Conservation (phyloP, 2,329 filamentous ascomycete species). For the Epichloe gansuensis region DNA sequence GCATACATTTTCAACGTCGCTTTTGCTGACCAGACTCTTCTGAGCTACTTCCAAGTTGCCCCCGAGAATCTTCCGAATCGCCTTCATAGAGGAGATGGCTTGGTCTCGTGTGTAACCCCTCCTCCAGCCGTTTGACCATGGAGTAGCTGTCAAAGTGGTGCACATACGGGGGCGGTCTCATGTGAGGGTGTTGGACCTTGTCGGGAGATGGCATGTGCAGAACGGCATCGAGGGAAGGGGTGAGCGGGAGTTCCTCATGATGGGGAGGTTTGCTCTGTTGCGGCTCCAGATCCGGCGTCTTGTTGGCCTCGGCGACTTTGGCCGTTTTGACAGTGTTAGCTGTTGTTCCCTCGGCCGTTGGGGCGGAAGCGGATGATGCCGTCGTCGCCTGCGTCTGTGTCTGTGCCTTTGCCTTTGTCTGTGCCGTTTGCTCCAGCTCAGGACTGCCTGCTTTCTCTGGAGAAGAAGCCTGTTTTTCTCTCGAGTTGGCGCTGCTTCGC, state of each 20-base stretch:
- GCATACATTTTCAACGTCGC: constrained; percentile 69
- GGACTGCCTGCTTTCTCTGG: background rate
- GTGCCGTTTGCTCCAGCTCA: background rate
- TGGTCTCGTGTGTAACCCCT: constrained; percentile 64
- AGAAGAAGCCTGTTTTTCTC: background rate
- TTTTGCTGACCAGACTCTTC: constrained; percentile 73
- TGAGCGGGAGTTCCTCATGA: constrained; percentile 20
- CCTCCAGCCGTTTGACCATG: constrained; percentile 68
- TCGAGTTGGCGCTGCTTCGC: background rate
- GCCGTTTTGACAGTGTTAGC: background rate
- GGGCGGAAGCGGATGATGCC: background rate
- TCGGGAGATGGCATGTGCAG: constrained; percentile 33
- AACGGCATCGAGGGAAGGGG: constrained; percentile 33
- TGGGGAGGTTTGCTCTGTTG: constrained; percentile 1
- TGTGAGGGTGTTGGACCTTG: constrained; percentile 47
- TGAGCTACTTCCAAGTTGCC: constrained; percentile 73
- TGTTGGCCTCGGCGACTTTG: background rate
- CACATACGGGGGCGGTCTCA: constrained; percentile 66
- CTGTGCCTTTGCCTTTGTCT: background rate
- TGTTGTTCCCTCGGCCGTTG: background rate
- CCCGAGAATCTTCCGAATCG: constrained; percentile 63
- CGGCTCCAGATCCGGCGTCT: background rate
- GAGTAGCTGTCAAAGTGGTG: constrained; percentile 96
- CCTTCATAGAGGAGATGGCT: constrained; percentile 84
- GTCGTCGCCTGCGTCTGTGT: background rate